phyloP scores from a whole-genome alignment of 2,329 filamentous ascomycete species.

The Westerdykella ornata region DNA sequence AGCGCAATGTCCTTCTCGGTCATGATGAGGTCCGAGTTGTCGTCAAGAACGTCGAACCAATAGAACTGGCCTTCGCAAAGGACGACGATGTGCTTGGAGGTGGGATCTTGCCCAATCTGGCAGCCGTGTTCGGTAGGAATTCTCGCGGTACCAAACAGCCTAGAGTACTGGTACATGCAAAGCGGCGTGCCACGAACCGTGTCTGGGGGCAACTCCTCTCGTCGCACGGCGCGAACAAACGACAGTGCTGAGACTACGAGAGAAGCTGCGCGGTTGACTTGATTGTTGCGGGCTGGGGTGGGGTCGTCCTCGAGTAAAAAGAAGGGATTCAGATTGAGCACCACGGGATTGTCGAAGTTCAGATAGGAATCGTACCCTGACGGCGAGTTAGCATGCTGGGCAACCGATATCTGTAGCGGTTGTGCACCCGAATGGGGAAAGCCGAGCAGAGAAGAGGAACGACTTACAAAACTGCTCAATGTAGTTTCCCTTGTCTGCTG shows the following conservation, averaged over 20 bases:
- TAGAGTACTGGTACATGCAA: constrained; percentile 97
- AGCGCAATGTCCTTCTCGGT: constrained; percentile 86
- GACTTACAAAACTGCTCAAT: constrained; percentile 96
- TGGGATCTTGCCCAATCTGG: constrained; percentile 88
- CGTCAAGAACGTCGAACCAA: constrained; percentile 96
- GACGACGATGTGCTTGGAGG: constrained; percentile 89
- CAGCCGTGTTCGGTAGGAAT: constrained; percentile 93
- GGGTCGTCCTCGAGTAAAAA: constrained; percentile 97
- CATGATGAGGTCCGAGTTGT: constrained; percentile 95
- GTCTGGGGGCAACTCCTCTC: constrained; percentile 88
- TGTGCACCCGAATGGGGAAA: not conserved
- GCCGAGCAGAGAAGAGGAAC: not conserved
- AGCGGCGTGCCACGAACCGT: constrained; percentile 74
- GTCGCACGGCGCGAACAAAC: constrained; percentile 86
- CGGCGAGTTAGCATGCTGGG: constrained; percentile 4
- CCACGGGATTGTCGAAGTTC: constrained; percentile 95
- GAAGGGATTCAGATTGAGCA: constrained; percentile 95
- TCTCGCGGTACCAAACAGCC: constrained; percentile 88
- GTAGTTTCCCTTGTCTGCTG: constrained; percentile 84
- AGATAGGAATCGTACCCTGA: constrained; percentile 97
- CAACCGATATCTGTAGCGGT: not conserved
- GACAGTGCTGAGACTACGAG: constrained; percentile 83
- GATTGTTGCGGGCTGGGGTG: constrained; percentile 90
- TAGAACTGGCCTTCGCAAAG: constrained; percentile 95
- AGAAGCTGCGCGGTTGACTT: constrained; percentile 89